Base-by-base conservation (phyloP, 2,329 filamentous ascomycete genomes). In the Cytospora chrysosperma region DNA sequence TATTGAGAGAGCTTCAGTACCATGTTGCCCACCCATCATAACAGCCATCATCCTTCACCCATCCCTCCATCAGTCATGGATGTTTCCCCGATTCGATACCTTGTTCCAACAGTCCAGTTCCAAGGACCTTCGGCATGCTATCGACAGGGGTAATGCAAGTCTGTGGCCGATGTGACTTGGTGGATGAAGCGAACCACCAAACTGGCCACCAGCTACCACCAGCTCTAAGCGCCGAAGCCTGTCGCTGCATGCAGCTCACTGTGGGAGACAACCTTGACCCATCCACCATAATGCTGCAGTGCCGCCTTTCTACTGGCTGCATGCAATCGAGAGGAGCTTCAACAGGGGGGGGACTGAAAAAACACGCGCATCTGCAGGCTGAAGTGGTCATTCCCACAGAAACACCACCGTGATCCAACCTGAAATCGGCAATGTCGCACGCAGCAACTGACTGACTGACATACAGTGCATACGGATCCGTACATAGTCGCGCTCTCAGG, bases 221-320 rank as follows among this genome's bases (percentile, higher is more conserved):
- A 73, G 72, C 73, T 72, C 76, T 85, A 85, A 85, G 83, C 83
- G 83, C 83, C 81, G 78, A 80, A 74, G 77, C 78, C 79, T 82
- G 80, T 79, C 77, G 70, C 72, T 74, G 73, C 75, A 77, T 82
- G 81, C 81, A 81, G 77, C 76, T 77, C 77, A 69, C 72, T 72
- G 66, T 70, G 63, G 70, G 59, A 69, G 67, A 62, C 68, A 65
- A 54, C 62, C 60, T 64, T 60, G 65, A 62, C 66, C 32, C 69
- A 66, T 65, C 71, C 69, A 67, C 71, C 69, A 70, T 68, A 70
- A 71, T 65, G 65, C 71, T 65, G 65, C 67, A 65, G 67, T 68
- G 67, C 64, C 61, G 69, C 51, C 57, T 50, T 73, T 65, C 68
- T 69, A 77, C 72, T 77, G 75, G 75, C 67, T 66, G 65, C 63